Conservation (phyloP, 2,329 filamentous ascomycete species). For the Sarocladium strictum region DNA sequence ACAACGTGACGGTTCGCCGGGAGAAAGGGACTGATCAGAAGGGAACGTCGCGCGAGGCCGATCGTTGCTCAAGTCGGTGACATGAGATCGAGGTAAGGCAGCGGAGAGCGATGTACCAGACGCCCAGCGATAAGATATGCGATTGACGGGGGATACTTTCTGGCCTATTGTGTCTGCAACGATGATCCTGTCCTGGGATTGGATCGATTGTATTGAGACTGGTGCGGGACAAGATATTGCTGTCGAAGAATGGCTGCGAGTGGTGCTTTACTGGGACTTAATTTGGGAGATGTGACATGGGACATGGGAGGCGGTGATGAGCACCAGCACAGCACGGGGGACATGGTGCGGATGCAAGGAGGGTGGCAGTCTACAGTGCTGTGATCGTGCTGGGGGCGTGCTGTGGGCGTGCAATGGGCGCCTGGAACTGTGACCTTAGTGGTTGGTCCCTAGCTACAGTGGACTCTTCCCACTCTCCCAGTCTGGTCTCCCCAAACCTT, state of each 20-base stretch:
- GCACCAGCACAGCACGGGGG: not conserved
- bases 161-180: too few species aligned
- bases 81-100: not conserved
- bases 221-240: too few species aligned
- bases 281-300: not conserved
- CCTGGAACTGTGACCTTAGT: too few species aligned
- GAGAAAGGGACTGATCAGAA: conserved; percentile 5
- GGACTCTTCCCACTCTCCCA: too few species aligned
- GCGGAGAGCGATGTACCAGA: not conserved
- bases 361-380: too few species aligned
- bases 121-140: not conserved
- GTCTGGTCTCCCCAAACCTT: too few species aligned
- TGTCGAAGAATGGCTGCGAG: not conserved
- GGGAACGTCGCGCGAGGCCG: not conserved
- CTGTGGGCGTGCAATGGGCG: too few species aligned
- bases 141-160: not conserved
- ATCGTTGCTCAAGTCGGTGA: not conserved
- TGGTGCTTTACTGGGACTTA: not conserved
- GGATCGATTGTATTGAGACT: too few species aligned
- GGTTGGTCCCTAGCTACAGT: too few species aligned
- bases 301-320: not conserved
- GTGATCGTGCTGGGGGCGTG: too few species aligned
- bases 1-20: conserved; percentile 30
- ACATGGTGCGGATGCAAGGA: too few species aligned
- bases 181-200: too few species aligned